These are phyloP conservation scores for Fusarium sublunatum DNA, from an alignment of 2,329 filamentous ascomycete genomes.

Conservation along the genomic window DNA sequence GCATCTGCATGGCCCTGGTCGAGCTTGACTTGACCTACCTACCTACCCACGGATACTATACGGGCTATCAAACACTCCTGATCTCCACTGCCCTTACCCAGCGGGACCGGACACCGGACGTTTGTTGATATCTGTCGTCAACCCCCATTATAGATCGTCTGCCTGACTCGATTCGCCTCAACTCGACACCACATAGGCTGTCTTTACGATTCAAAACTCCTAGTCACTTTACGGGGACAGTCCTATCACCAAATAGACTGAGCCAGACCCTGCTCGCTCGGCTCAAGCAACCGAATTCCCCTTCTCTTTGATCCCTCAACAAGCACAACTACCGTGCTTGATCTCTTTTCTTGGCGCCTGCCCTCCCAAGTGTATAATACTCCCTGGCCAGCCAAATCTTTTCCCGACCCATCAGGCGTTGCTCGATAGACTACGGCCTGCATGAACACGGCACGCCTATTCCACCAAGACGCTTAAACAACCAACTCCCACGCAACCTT, in stretches of 20 bases:
- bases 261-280: conserved; percentile 3
- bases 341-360: conserved; percentile 3
- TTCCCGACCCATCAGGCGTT: conserved; percentile 38
- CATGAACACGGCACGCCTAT: conserved; percentile 31
- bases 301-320: conserved; percentile 16
- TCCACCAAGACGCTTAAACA: conserved; percentile 31
- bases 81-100: conserved; percentile 36
- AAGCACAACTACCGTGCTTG: conserved; percentile 4
- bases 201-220: conserved; percentile 23
- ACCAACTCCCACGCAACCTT: conserved; percentile 26
- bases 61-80: conserved; percentile 21
- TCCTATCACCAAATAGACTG: conserved; percentile 8
- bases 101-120: conserved; percentile 25
- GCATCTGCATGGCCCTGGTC: conserved; percentile 37
- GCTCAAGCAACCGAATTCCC: conserved; percentile 16
- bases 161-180: conserved; percentile 34
- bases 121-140: conserved; percentile 37
- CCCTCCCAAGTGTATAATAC: conserved; percentile 5
- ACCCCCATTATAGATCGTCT: conserved; percentile 18
- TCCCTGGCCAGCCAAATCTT: conserved; percentile 33
- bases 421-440: conserved; percentile 20
- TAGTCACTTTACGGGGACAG: conserved; percentile 3
- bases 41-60: conserved; percentile 13
- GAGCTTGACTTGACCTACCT: neutral
- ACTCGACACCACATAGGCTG: conserved; percentile 22